Evolutionary conservation across 2,329 filamentous ascomycete genomes (phyloP), one percentile per base, ranked within the genome.

Genomic region (Apiospora malaysiana): DNA sequence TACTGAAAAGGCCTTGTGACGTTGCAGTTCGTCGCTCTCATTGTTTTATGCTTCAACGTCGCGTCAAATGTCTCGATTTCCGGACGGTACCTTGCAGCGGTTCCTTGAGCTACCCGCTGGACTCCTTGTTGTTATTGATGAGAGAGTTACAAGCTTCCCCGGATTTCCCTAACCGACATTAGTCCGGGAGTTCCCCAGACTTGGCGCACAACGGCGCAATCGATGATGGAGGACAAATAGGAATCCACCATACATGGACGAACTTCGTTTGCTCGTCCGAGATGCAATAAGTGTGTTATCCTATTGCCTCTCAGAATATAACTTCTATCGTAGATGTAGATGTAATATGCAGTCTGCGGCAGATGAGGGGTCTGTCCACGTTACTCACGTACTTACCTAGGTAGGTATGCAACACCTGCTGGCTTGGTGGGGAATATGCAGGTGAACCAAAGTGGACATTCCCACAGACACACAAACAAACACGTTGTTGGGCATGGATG

Each of bases 401-500:
- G 21, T 23, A 49, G 2, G 27, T 59, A 56, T 27, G 25, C 46
- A 21, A 23, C 25, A 56, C 5, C 14, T 27, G 25, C 25, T 56
- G 51, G 27, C 27, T 59, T 45, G 37, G 51, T 59, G 51, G 51
- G 51, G 51, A 37, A 56, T 49, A 59, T 59, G 51, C 51, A 63
- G 10, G 21, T n/a, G 27, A 32, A 63, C 56, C 56, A 63, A 63
- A 63, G 56, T 21, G 32, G 56, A 32, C 56, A 63, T 21, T n/a
- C 27, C 42, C 42, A 16, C n/a, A n/a, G n/a, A n/a, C n/a, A n/a
- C n/a, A 32, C 32, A 32, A 32, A 32, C 32, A n/a, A 63, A 63
- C 56, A 63, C 56, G 56, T 63, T 63, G 56, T 40, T 40, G 56
- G 56, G 56, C 27, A 40, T 18, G 56, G 56, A 63, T 63, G 56